These are phyloP conservation scores for Ceratocystis albifundus DNA, from an alignment of 2,329 filamentous ascomycete genomes.

Conservation along the genomic window DNA sequence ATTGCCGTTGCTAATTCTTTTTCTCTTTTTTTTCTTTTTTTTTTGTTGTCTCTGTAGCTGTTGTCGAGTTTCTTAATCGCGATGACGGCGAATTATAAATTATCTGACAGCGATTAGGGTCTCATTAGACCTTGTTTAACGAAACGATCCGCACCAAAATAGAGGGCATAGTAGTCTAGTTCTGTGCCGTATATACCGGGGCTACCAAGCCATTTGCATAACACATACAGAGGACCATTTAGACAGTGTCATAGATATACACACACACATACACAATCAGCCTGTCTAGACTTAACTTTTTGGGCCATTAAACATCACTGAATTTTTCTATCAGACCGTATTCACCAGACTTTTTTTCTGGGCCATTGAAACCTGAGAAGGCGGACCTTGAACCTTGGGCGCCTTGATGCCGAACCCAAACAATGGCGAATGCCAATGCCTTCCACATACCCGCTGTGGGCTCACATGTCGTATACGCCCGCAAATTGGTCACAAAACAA, in stretches of 20 bases:
- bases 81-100: slow-evolving; percentile 33
- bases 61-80: slow-evolving; percentile 49
- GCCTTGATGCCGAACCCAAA: slow-evolving; percentile 22
- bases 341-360: slow-evolving; percentile 24
- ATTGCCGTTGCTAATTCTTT: slow-evolving; percentile 6
- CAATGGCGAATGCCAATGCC: slow-evolving; percentile 20
- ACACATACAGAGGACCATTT: not conserved
- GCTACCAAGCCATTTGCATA: no score
- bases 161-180: no score
- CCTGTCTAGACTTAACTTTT: slow-evolving; percentile 21
- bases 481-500: slow-evolving; percentile 23
- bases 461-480: slow-evolving; percentile 22
- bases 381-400: slow-evolving; percentile 12
- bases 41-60: slow-evolving; percentile 35
- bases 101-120: not conserved
- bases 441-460: slow-evolving; percentile 22
- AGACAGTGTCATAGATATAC: not conserved
- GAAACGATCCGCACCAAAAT: not conserved
- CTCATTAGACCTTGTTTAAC: not conserved
- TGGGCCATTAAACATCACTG: slow-evolving; percentile 24
- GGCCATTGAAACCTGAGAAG: slow-evolving; percentile 22
- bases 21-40: no score
- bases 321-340: slow-evolving; percentile 24
- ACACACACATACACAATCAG: not conserved
- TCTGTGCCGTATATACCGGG: no score